Percentiles rank a stretch among this genome's conserved stretches.
phyloP scores from a whole-genome alignment of 257 asterid species.

The Rauvolfia tetraphylla region DNA sequence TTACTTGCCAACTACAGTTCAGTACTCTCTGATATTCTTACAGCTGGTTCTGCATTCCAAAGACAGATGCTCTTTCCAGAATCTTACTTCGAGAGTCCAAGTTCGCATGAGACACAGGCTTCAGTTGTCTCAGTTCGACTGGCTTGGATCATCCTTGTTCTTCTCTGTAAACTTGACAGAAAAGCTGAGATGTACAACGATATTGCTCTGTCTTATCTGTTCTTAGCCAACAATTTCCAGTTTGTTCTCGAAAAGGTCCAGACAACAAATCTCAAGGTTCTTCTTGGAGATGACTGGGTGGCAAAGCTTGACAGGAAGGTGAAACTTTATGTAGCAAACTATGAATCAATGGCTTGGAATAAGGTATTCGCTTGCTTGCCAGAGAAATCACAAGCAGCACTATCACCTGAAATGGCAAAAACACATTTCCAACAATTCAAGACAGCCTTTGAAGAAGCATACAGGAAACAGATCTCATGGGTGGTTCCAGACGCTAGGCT shows the following conservation, averaged over 20 bases:
- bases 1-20: conserved; percentile 48
- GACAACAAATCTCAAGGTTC: conserved; percentile 32
- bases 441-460: conserved; percentile 46
- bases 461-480: conserved; percentile 50
- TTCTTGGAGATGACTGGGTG: conserved; percentile 62
- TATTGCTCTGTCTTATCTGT: conserved; percentile 55
- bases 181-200: conserved; percentile 56
- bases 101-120: conserved; percentile 15
- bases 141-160: conserved; percentile 65
- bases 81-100: conserved; percentile 39
- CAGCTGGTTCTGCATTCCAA: conserved; percentile 22
- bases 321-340: conserved; percentile 46
- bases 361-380: conserved; percentile 44
- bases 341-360: conserved; percentile 55
- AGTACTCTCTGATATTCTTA: conserved; percentile 37
- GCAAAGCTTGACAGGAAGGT: conserved; percentile 50
- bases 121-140: conserved; percentile 42
- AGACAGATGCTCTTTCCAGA: conserved; percentile 45
- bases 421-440: conserved; percentile 44
- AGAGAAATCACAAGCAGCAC: conserved; percentile 23
- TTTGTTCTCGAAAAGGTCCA: conserved; percentile 39
- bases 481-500: conserved; percentile 52
- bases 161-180: conserved; percentile 72
- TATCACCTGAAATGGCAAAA: conserved; percentile 30
- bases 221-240: conserved; percentile 61